Conservation (phyloP, 2,329 filamentous ascomycete species). For the Apiospora sp. region DNA sequence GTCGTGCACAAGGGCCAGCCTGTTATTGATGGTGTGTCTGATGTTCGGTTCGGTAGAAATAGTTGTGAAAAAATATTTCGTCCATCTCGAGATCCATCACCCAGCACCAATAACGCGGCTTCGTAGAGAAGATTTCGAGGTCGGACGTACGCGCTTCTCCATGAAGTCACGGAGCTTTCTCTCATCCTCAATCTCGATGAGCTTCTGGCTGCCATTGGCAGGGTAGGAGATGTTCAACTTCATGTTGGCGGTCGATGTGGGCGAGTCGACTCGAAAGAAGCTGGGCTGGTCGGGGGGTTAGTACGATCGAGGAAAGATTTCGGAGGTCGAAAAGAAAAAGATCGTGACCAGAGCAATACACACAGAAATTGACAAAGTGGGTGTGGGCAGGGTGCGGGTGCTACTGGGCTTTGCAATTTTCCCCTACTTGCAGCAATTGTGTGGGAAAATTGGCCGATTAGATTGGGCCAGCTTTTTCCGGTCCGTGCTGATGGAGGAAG, state of each 20-base stretch:
- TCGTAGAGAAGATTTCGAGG: neutral
- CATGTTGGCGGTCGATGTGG: slow-evolving; percentile 64
- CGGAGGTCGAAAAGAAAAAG: slow-evolving; percentile 18
- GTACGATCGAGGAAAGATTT: slow-evolving; percentile 34
- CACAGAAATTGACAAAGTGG: slow-evolving; percentile 25
- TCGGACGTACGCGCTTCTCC: slow-evolving; percentile 84
- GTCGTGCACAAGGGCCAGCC: neutral
- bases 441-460: slow-evolving; percentile 19
- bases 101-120: slow-evolving; percentile 6
- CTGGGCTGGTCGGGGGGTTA: slow-evolving; percentile 39
- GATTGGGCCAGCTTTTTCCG: slow-evolving; percentile 13
- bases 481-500: neutral
- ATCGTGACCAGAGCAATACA: slow-evolving; percentile 15
- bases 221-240: slow-evolving; percentile 85
- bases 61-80: neutral
- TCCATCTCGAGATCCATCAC: slow-evolving; percentile 16
- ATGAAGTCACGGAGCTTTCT: slow-evolving; percentile 99
- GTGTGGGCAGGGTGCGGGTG: slow-evolving; percentile 24
- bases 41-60: slow-evolving; percentile 16
- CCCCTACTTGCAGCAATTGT: neutral
- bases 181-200: slow-evolving; percentile 99
- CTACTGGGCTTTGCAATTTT: slow-evolving; percentile 16
- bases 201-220: slow-evolving; percentile 99
- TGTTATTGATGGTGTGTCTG: neutral
- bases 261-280: slow-evolving; percentile 42